Evolutionary conservation across 2,329 filamentous ascomycete genomes (phyloP).

Genomic region (Piedraia hortae): DNA sequence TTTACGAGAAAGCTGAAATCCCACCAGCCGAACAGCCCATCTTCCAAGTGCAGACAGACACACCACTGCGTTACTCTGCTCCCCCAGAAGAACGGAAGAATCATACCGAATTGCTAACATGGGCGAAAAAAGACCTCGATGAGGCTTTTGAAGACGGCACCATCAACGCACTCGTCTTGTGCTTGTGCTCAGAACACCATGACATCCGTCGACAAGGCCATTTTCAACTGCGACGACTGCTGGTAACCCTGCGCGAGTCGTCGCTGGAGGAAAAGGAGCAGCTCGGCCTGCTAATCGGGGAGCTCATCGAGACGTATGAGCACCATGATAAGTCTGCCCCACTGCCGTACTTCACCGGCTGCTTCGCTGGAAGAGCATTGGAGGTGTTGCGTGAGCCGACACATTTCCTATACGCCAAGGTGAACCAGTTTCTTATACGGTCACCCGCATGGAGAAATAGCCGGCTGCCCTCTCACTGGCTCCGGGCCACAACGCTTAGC

Average conservation of each 20-base stretch:
- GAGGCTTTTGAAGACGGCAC: slow-evolving; percentile 56
- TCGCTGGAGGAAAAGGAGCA: slow-evolving; percentile 50
- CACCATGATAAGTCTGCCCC: slow-evolving; percentile 20
- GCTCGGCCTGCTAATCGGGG: slow-evolving; percentile 51
- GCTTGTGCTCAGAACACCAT: slow-evolving; percentile 45
- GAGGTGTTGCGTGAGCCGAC: slow-evolving; percentile 46
- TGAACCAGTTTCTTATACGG: slow-evolving; percentile 60
- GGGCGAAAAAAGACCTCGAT: slow-evolving; percentile 50
- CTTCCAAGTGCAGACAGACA: background rate
- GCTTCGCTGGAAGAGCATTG: slow-evolving; percentile 45
- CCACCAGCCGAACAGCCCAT: slow-evolving; percentile 1
- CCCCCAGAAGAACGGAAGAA: slow-evolving; percentile 17
- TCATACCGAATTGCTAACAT: slow-evolving; percentile 26
- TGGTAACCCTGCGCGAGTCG: slow-evolving; percentile 28
- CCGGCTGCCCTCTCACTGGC: slow-evolving; percentile 29
- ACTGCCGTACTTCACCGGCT: slow-evolving; percentile 45
- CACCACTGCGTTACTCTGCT: slow-evolving; percentile 2
- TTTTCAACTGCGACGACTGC: slow-evolving; percentile 36
- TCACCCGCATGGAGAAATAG: slow-evolving; percentile 43
- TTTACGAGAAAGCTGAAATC: background rate
- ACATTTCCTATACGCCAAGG: slow-evolving; percentile 59
- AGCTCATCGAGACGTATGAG: slow-evolving; percentile 43
- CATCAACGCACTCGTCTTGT: slow-evolving; percentile 39
- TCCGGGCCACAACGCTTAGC: slow-evolving; percentile 45
- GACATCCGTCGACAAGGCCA: slow-evolving; percentile 58